Conservation (phyloP, 768 basidiomycete genomes). For the Strobilomyces echinocephalus region DNA sequence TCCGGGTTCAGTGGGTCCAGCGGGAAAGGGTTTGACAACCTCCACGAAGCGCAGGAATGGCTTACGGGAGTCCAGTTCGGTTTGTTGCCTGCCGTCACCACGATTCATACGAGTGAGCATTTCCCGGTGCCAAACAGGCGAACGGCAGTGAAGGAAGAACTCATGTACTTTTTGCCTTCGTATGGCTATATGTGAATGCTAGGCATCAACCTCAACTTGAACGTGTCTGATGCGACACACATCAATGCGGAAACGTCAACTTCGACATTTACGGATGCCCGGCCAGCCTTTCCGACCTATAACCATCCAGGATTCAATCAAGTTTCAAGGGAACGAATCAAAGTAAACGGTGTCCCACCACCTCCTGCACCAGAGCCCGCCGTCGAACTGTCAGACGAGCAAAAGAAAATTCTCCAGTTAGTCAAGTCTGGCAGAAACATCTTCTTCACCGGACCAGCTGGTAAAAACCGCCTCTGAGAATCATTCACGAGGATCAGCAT, state of each 20-base stretch:
- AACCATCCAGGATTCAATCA: neutral
- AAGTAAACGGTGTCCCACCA: neutral
- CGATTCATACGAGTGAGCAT: slow-evolving; percentile 19
- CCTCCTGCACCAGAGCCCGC: slow-evolving; percentile 4
- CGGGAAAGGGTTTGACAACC: slow-evolving; percentile 30
- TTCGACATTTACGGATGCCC: neutral
- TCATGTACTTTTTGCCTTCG: neutral
- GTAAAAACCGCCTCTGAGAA: slow-evolving; percentile 34
- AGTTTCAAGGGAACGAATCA: neutral
- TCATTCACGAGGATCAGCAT: neutral
- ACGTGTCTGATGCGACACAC: slow-evolving; percentile 7
- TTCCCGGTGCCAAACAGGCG: neutral
- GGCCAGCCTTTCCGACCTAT: neutral
- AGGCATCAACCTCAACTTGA: slow-evolving; percentile 21
- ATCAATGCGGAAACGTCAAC: slow-evolving; percentile 2
- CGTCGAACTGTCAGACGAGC: slow-evolving; percentile 36
- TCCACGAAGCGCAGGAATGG: slow-evolving; percentile 27
- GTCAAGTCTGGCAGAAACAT: slow-evolving; percentile 55
- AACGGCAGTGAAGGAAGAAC: neutral
- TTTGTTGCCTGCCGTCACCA: slow-evolving; percentile 1
- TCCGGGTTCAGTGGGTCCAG: slow-evolving; percentile 29
- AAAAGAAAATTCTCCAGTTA: slow-evolving; percentile 36
- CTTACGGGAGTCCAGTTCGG: slow-evolving; percentile 14
- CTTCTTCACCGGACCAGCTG: slow-evolving; percentile 75
- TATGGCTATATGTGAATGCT: neutral